Evolutionary conservation across 1,139 yeast genomes (phyloP), one percentile per base, ranked within the genome.

Genomic region (Taphrina deformans): DNA sequence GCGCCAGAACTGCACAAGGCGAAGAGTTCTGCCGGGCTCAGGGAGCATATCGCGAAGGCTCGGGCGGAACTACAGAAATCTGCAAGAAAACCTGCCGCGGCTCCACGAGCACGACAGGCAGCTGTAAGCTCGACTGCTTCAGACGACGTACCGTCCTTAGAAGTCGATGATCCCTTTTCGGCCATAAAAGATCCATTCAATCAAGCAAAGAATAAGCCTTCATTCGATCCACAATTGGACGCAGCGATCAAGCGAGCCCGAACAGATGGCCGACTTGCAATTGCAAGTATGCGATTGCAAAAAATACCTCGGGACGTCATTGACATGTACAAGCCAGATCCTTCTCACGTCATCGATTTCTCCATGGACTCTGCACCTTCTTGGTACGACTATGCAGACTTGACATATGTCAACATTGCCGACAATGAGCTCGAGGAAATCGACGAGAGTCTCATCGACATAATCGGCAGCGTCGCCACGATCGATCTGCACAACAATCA

Each of bases 251-350:
- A 26, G 26, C 10, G 50, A 23, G 63, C 56, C 7, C 31, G 46
- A 24, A 26, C 16, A 9, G 46, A 51, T 16, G 63, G 63, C 12
- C 48, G 46, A 23, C 56, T 59, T 21, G 50, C 16, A 24, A 59
- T 59, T 18, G 55, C 63, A 7, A 48, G 38, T 44, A 48, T 38
- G 41, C 50, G 38, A 27, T 44, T 59, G 5, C 21, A 16, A 10
- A 41, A 33, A 9, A 59, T 59, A 16, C 63, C 63, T 16, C 38
- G 23, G 27, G 38, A 9, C 12, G 63, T 59, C 16, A 29, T 33
- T 45, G 52, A 59, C 51, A 59, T 59, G 63, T 59, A 59, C 44
- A 59, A 40, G 29, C 63, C 63, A 12, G 63, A 59, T 40, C 63
- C 63, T 5, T 38, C 55, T 14, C 56, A 59, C 38, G 63, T 59